A percentile compares a stretch with the other conserved stretches of the same genome.
These are phyloP conservation scores for Colletotrichum navitas DNA, from an alignment of 2,329 filamentous ascomycete genomes.

Conservation along the genomic window DNA sequence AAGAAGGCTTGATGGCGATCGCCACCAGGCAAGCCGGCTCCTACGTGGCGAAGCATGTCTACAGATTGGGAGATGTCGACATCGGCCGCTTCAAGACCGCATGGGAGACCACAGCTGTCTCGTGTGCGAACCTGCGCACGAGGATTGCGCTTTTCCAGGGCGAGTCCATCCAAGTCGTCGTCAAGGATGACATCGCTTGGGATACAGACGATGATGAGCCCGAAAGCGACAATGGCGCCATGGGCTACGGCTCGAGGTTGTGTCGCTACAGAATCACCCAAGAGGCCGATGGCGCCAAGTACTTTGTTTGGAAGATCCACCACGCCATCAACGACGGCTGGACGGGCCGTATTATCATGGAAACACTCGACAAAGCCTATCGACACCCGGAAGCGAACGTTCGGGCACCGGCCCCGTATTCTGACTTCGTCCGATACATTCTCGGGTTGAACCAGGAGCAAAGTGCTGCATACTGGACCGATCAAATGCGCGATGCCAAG, in stretches of 20 bases:
- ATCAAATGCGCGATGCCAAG: background rate
- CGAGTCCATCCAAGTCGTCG: constrained; percentile 42
- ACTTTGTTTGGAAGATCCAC: constrained; percentile 50
- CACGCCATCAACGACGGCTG: constrained; percentile 51
- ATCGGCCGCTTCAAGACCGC: constrained; percentile 41
- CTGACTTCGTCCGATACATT: constrained; percentile 2
- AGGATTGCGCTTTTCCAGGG: constrained; percentile 45
- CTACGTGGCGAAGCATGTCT: constrained; percentile 42
- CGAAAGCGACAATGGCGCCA: background rate
- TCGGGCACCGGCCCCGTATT: background rate
- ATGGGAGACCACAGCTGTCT: constrained; percentile 44
- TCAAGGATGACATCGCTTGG: constrained; percentile 27
- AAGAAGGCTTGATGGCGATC: constrained; percentile 53
- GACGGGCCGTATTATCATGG: constrained; percentile 44
- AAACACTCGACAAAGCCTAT: constrained; percentile 36
- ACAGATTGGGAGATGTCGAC: constrained; percentile 15
- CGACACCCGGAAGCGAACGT: background rate
- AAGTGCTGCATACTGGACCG: background rate
- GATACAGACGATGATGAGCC: background rate
- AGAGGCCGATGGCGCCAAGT: constrained; percentile 23
- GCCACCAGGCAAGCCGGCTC: constrained; percentile 44
- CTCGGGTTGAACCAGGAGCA: background rate
- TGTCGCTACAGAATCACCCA: constrained; percentile 1
- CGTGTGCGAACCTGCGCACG: constrained; percentile 45
- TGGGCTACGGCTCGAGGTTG: background rate